Conservation (phyloP, 129 eudicot genomes). For the Escallonia herrerae region DNA sequence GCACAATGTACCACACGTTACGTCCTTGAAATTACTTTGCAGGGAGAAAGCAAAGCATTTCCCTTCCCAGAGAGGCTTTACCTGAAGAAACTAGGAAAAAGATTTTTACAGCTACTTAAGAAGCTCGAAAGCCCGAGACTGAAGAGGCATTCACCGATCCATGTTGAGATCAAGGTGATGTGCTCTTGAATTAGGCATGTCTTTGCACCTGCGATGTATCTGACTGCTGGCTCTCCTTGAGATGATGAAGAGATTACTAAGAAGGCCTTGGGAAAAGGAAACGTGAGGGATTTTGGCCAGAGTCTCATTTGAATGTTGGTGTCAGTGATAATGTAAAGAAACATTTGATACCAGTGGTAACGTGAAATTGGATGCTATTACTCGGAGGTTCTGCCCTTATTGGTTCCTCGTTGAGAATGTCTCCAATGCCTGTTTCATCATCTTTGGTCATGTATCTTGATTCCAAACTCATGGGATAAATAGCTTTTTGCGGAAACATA, state of each 20-base stretch:
- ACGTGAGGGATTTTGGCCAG: conserved; percentile 7
- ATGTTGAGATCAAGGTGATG: conserved; percentile 40
- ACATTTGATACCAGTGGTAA: too few relatives aligned
- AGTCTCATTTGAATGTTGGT: conserved; percentile 10
- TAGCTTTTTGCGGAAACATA: too few relatives aligned
- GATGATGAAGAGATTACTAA: conserved; percentile 24
- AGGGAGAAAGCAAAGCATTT: conserved; percentile 21
- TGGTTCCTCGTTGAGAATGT: too few relatives aligned
- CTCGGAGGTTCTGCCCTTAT: too few relatives aligned
- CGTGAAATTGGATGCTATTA: too few relatives aligned
- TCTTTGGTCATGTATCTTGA: too few relatives aligned
- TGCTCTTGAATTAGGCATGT: not conserved
- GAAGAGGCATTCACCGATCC: conserved; percentile 25
- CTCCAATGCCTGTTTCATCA: too few relatives aligned
- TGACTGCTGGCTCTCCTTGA: conserved; percentile 2
- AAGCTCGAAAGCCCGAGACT: conserved; percentile 15
- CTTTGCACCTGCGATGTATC: not conserved
- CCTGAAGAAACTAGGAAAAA: conserved; percentile 24
- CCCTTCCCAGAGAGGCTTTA: conserved; percentile 12
- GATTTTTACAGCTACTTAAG: conserved; percentile 14
- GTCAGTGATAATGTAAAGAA: conserved; percentile 26
- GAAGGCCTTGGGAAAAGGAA: conserved; percentile 23
- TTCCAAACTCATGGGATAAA: too few relatives aligned
- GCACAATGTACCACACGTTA: too few relatives aligned
- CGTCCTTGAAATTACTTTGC: not conserved